phyloP scores from a whole-genome alignment of 2,329 filamentous ascomycete species.

The Graphilbum sp. region DNA sequence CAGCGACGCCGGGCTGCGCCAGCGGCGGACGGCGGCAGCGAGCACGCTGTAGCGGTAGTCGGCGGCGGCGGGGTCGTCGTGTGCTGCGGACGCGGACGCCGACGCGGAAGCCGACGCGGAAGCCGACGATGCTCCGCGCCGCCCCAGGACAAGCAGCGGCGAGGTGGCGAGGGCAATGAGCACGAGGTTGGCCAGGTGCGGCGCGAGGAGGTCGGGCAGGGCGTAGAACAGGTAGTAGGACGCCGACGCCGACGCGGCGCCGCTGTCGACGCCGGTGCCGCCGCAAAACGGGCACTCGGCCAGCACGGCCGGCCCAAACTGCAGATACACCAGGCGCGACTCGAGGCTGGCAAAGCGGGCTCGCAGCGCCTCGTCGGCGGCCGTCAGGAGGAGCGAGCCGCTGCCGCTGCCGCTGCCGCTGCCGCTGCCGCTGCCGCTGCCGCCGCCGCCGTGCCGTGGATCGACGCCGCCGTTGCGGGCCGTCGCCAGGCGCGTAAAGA shows the following conservation, averaged over 20 bases:
- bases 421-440: too few species aligned
- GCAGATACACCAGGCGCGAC: slow-evolving; percentile 65
- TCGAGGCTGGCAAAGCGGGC: slow-evolving; percentile 51
- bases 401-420: background rate
- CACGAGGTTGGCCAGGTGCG: slow-evolving; percentile 67
- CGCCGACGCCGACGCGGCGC: slow-evolving; percentile 32
- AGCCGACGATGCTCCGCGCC: too few species aligned
- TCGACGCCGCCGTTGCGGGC: too few species aligned
- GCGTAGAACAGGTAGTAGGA: slow-evolving; percentile 66
- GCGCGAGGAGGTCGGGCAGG: slow-evolving; percentile 52
- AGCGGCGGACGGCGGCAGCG: slow-evolving; percentile 19
- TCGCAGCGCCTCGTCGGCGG: slow-evolving; percentile 46
- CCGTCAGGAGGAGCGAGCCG: slow-evolving; percentile 25
- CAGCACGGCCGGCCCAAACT: slow-evolving; percentile 61
- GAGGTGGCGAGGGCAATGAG: slow-evolving; percentile 61
- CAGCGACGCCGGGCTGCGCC: slow-evolving; percentile 56
- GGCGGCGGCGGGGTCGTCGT: background rate
- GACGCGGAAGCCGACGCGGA: slow-evolving; percentile 8
- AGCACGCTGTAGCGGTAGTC: slow-evolving; percentile 5
- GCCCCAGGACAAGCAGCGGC: slow-evolving; percentile 39
- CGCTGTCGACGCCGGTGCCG: slow-evolving; percentile 11
- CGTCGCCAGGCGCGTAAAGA: slow-evolving; percentile 69
- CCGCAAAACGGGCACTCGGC: slow-evolving; percentile 66
- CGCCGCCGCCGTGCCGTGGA: too few species aligned
- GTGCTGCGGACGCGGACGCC: background rate